Base-by-base conservation (phyloP, 2,329 filamentous ascomycete species). In the Sphaerostilbella broomeana region DNA sequence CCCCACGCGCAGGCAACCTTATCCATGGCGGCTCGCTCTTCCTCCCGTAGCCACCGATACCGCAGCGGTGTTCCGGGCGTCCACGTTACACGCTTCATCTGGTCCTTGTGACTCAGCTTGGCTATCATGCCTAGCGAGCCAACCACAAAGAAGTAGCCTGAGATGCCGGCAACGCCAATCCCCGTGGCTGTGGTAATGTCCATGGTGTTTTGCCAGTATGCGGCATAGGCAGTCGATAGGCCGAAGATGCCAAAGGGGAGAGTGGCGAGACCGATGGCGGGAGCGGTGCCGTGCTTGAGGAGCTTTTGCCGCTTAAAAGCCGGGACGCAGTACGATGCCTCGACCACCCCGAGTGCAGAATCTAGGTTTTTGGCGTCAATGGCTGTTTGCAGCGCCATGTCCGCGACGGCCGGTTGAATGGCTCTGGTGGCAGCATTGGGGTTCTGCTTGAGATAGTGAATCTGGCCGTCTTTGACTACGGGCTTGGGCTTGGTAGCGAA, bases 31-130 rank as follows among this genome's bases (percentile, higher is more conserved):
- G 81, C 84, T 17, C 92, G 73, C 68, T 98, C 89, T 48, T 95
- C 88, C 59, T 97, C 92, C 22, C 86, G 73, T 38, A 94, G 61
- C 85, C 89, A 97, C 11, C 92, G 76, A 53, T 86, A 75, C 46
- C 84, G 75, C 47, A 97, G 65, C 16, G 86, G 83, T 22, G 86
- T 82, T 9, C 92, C 92, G 0, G 79, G 78, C 7, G 83, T 73
- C 92, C 92, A 98, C 2, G 86, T 89, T 5, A 97, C 87, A 15
- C 92, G 79, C 54, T 84, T 81, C 86, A 95, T 95, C 62, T 97
- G 88, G 59, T 97, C 89, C 62, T 95, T 95, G 44, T 82, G 73
- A 22, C 90, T 95, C 18, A 86, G 81, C 43, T 94, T 69, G 7
- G 90, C 87, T 25, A 97, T 78, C 28, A 92, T 66, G 3, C 90